A percentile compares a stretch with the other conserved stretches of the same genome.
Conservation (phyloP, 1,284 basidiomycete genomes). For the Coniophora puteana region DNA sequence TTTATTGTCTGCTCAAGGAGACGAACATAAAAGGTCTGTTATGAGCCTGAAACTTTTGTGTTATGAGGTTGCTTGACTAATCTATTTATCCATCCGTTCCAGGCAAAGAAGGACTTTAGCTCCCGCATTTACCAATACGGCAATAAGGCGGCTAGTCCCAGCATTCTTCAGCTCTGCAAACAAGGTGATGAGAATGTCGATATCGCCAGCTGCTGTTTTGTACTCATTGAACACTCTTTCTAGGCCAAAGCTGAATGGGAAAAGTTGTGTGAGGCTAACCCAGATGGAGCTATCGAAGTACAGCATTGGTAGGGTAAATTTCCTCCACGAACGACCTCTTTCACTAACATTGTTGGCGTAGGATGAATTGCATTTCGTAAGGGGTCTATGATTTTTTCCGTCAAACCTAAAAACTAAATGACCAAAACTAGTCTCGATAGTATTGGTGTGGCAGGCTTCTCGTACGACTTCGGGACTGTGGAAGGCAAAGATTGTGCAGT, state of each 20-base stretch:
- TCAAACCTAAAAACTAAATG: background rate
- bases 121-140: constrained; percentile 40
- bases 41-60: background rate
- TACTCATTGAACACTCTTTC: background rate
- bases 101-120: constrained; percentile 39
- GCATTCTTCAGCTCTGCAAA: constrained; percentile 36
- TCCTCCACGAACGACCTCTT: background rate
- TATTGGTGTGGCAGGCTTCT: constrained; percentile 54
- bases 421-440: constrained; percentile 39
- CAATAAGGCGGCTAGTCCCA: constrained; percentile 34
- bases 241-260: constrained; percentile 51
- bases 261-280: constrained; percentile 29
- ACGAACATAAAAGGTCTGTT: constrained; percentile 1
- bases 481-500: constrained; percentile 42
- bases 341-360: constrained; percentile 9
- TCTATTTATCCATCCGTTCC: constrained; percentile 9
- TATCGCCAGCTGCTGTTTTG: background rate
- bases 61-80: background rate
- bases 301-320: constrained; percentile 38
- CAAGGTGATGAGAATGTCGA: constrained; percentile 33
- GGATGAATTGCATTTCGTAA: constrained; percentile 32
- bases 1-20: background rate
- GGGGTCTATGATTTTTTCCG: background rate
- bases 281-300: constrained; percentile 36
- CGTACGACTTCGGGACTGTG: constrained; percentile 48